A percentile compares a stretch with the other conserved stretches of the same genome.
These are phyloP conservation scores for Camellia granthamiana DNA, from an alignment of 148 eudicot genomes.

Conservation along the genomic window DNA sequence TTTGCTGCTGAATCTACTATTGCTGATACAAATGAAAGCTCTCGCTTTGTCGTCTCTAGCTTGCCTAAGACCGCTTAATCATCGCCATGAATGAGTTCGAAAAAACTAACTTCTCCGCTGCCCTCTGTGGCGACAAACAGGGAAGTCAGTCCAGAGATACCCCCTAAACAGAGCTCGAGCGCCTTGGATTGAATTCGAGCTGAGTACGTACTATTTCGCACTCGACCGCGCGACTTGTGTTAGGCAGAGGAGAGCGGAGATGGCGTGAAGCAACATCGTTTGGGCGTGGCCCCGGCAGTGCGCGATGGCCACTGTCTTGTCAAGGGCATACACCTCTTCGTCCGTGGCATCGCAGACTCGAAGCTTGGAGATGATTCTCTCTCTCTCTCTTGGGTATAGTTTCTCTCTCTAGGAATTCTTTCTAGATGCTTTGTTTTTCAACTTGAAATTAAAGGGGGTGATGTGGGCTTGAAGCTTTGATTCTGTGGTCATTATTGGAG, in stretches of 20 bases:
- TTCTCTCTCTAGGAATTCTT: too few relatives aligned
- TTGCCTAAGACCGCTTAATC: slow-evolving; percentile 83
- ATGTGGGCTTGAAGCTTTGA: too few relatives aligned
- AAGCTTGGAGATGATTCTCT: too few relatives aligned
- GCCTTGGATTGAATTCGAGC: slow-evolving; percentile 63
- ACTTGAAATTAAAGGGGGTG: too few relatives aligned
- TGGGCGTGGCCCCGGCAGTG: slow-evolving; percentile 26
- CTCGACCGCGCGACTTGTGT: slow-evolving; percentile 65
- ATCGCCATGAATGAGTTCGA: slow-evolving; percentile 92
- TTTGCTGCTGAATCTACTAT: slow-evolving; percentile 4
- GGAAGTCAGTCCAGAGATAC: slow-evolving; percentile 66
- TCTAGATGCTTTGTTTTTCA: too few relatives aligned
- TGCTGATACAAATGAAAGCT: slow-evolving; percentile 41
- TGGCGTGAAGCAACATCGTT: slow-evolving; percentile 75
- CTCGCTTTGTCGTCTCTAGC: slow-evolving; percentile 73
- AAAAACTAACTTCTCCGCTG: slow-evolving; percentile 49
- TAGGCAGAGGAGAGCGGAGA: slow-evolving; percentile 58
- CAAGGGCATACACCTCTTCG: too few relatives aligned
- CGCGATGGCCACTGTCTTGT: too few relatives aligned
- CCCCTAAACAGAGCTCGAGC: slow-evolving; percentile 55
- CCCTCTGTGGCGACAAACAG: slow-evolving; percentile 24
- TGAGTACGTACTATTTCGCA: slow-evolving; percentile 46
- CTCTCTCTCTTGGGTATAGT: too few relatives aligned
- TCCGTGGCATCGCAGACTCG: too few relatives aligned
- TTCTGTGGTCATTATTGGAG: too few relatives aligned